Evolutionary conservation across 1,284 basidiomycete species (phyloP), one percentile per base, ranked within the genome.

Genomic region (Mycosarcoma mackinlayi): DNA sequence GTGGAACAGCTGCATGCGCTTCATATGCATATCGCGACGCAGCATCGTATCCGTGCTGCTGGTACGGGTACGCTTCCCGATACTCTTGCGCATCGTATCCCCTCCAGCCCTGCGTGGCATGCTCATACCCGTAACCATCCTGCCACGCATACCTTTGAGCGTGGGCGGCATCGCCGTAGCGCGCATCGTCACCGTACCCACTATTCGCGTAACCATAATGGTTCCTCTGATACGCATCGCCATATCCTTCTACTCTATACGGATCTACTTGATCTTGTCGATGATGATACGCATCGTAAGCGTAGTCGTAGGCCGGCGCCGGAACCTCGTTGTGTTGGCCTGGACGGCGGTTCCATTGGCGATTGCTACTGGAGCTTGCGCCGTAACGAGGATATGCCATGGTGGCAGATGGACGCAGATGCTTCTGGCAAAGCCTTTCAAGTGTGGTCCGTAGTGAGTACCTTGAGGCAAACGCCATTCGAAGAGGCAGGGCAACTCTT

Each of bases 361-460:
- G 21, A 13, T 52, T 30, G 18, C 33, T 37, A 24, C 39, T 35
- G 24, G 48, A 51, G n/a, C 49, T 33, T 28, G 21, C 27, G 33
- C 30, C 41, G 42, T 60, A 40, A 16, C 34, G 56, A 3, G 57
- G 50, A 28, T 35, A 38, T n/a, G 57, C 42, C 57, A 60, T 60
- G 6, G 2, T 34, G 5, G 30, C 23, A 7, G 7, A 14, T 21
- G 19, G 35, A 8, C 7, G 10, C 27, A 19, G 6, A 14, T n/a
- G n/a, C n/a, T n/a, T n/a, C n/a, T n/a, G n/a, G n/a, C n/a, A n/a
- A n/a, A n/a, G n/a, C n/a, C n/a, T n/a, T n/a, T n/a, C n/a, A n/a
- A n/a, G n/a, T n/a, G n/a, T n/a, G n/a, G n/a, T n/a, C n/a, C n/a
- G n/a, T n/a, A n/a, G n/a, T n/a, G n/a, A n/a, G n/a, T n/a, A n/a